Base-by-base conservation (phyloP, 805 yeast genomes). In the Schwanniomyces vanrijiae region DNA sequence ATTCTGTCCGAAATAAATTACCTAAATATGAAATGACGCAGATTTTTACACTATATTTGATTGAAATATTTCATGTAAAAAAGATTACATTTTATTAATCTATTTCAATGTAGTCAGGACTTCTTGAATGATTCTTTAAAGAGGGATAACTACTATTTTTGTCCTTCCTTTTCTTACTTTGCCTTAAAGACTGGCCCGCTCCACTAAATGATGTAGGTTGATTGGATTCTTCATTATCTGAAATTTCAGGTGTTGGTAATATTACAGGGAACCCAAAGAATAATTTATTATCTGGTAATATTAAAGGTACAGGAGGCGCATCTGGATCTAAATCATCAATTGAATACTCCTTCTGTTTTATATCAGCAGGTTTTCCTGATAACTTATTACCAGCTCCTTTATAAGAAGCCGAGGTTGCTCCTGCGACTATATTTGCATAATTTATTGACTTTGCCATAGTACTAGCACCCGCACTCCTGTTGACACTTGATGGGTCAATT, bases 211-310 rank as follows among this genome's bases (percentile, higher is more conserved):
- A 59, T 10, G 55, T 48, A n/a, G 63, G 59, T 4, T 59, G 65
- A 3, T 60, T 70, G 4, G 65, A 67, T 6, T 42, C 44, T 26
- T 55, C 64, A 21, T 55, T 56, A 21, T 65, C 67, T 3, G 53
- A 45, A 14, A 46, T 58, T 41, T 67, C 69, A 3, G 65, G 67
- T 1, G 64, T 59, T 2, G 77, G 76, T 43, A 70, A 78, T 16
- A 75, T 73, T 4, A 86, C 80, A 0, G 98, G 97, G 62, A 84
- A 94, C 0, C 99, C 99, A 64, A 94, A 91, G 61, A 94, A 94
- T 11, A 94, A 73, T 64, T 90, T 92, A 20, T 96, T 96, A 34
- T 79, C 86, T 0, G 96, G 95, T 37, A 94, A 69, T 5, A 73
- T 66, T 46, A 94, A 69, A 8, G 90, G 87, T 1, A 82, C 87